Evolutionary conservation across 1,284 basidiomycete genomes (phyloP).

Genomic region (Uromyces viciae-fabae): DNA sequence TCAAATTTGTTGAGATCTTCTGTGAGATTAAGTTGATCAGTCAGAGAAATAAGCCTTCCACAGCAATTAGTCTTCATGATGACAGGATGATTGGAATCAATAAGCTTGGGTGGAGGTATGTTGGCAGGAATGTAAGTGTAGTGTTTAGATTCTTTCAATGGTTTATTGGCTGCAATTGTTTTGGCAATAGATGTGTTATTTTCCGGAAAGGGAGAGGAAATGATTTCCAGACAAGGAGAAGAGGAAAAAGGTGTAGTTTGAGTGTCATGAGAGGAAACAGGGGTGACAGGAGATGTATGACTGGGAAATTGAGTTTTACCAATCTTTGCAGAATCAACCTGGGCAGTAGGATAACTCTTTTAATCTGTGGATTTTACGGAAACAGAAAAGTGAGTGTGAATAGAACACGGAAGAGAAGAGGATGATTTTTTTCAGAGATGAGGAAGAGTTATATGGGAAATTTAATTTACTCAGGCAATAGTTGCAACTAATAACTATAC

Average conservation of each 20-base stretch:
- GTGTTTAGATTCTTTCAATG: too few species aligned
- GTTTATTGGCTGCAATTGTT: too few species aligned
- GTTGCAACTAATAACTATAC: slow-evolving; percentile 6
- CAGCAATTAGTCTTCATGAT: too few species aligned
- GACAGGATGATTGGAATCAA: neutral
- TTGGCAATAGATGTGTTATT: neutral
- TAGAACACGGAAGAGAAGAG: slow-evolving; percentile 14
- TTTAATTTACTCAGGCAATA: neutral
- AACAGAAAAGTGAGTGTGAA: too few species aligned
- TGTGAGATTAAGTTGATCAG: too few species aligned
- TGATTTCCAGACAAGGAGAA: neutral
- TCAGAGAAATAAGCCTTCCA: too few species aligned
- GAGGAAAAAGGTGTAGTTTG: neutral
- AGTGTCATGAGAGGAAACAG: too few species aligned
- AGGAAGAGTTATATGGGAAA: neutral
- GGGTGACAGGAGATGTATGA: too few species aligned
- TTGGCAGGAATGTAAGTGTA: neutral
- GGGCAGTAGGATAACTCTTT: too few species aligned
- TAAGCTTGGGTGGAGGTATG: neutral
- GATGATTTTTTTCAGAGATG: neutral
- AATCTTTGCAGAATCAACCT: neutral
- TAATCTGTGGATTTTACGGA: neutral
- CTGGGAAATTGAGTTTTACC: neutral
- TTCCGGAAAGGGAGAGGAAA: neutral
- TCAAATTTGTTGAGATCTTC: neutral